Conservation (phyloP, 106 monocot genomes). For the Hemerocallis citrina region DNA sequence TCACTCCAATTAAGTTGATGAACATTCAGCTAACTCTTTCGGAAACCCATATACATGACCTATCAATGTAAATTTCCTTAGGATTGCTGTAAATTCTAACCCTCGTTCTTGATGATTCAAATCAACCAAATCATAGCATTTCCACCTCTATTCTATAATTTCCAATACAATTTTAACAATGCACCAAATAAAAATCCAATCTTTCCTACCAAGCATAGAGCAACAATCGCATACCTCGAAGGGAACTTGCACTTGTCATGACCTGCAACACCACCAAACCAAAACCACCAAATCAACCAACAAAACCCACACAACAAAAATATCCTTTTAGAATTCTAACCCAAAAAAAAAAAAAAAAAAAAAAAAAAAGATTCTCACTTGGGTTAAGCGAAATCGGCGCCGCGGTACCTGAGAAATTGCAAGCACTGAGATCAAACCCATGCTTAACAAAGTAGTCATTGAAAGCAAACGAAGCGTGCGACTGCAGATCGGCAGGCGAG, state of each 20-base stretch:
- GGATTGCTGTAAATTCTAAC: too few relatives aligned
- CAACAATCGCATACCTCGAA: too few relatives aligned
- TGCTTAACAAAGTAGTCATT: constrained; percentile 68
- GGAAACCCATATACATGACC: too few relatives aligned
- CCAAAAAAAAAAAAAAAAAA: neutral
- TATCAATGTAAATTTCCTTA: too few relatives aligned
- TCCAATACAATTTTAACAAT: too few relatives aligned
- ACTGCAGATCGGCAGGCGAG: constrained; percentile 51
- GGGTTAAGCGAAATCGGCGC: constrained; percentile 69
- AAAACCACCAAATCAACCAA: neutral
- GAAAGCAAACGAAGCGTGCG: constrained; percentile 81
- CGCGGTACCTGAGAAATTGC: constrained; percentile 85
- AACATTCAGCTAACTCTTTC: too few relatives aligned
- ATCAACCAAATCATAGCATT: too few relatives aligned
- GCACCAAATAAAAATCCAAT: too few relatives aligned
- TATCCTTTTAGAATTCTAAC: neutral
- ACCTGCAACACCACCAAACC: constrained; percentile 25
- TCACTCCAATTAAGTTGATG: too few relatives aligned
- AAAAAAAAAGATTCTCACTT: constrained; percentile 8
- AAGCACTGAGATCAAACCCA: constrained; percentile 28
- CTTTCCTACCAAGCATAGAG: too few relatives aligned
- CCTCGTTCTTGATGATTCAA: too few relatives aligned
- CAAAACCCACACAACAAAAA: neutral
- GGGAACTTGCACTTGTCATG: constrained; percentile 45
- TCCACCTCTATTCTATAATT: too few relatives aligned